These are phyloP conservation scores for Albizia julibrissin DNA, from an alignment of 306 rosid genomes.

Conservation along the genomic window DNA sequence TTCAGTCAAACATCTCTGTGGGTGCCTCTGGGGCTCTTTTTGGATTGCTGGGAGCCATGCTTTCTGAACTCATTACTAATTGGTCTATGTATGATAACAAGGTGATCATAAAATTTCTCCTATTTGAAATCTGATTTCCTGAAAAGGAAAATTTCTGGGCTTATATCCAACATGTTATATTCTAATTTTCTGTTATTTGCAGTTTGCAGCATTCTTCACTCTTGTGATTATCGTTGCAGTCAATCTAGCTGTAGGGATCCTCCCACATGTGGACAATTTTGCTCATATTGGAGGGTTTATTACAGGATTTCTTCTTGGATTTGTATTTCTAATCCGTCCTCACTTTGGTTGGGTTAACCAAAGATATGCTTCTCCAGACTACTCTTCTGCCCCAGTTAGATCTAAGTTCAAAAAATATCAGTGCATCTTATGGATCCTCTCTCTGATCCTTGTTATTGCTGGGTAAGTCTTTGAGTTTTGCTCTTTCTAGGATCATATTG, in stretches of 20 bases:
- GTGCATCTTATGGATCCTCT: constrained; percentile 76
- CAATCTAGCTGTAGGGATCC: constrained; percentile 93
- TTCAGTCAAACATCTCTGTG: constrained; percentile 85
- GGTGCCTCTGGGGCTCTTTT: constrained; percentile 99
- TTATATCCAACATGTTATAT: constrained; percentile 18
- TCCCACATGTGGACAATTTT: constrained; percentile 95
- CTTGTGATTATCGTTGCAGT: constrained; percentile 74
- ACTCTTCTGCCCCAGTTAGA: constrained; percentile 45
- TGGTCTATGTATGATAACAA: constrained; percentile 86
- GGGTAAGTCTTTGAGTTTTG: constrained; percentile 58
- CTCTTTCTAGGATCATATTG: constrained; percentile 22
- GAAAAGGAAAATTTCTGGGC: constrained; percentile 1
- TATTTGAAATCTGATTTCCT: not conserved
- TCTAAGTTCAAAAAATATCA: constrained; percentile 83
- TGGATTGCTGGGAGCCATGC: constrained; percentile 95
- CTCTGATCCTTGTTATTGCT: constrained; percentile 66
- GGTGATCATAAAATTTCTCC: constrained; percentile 48
- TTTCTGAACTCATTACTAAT: constrained; percentile 93
- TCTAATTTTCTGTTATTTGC: constrained; percentile 32
- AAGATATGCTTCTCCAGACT: constrained; percentile 53
- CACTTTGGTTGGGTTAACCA: constrained; percentile 92
- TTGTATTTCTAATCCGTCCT: constrained; percentile 94
- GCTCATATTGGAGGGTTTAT: constrained; percentile 97
- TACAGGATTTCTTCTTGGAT: constrained; percentile 88
- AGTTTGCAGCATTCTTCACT: constrained; percentile 76